Evolutionary conservation across 176 grass and related monocot species (phyloP).

Genomic region (Carex scoparia): DNA sequence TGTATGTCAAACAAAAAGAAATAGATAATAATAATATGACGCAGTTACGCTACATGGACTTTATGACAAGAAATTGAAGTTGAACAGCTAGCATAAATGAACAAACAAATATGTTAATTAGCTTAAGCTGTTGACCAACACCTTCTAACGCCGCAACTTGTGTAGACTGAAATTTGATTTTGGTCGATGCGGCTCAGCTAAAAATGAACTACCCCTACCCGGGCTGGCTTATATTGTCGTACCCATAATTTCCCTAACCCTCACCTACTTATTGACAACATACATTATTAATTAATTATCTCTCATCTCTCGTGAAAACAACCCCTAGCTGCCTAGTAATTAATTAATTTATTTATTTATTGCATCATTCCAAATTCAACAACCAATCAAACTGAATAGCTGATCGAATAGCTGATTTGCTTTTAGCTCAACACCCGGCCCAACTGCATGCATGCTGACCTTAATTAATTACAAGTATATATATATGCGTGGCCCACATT

Average conservation of each 20-base stretch:
- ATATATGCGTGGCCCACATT: background rate
- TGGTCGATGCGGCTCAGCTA: slow-evolving; percentile 24
- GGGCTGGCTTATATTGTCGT: background rate
- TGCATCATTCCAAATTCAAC: background rate
- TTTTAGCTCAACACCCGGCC: slow-evolving; percentile 12
- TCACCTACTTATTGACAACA: slow-evolving; percentile 26
- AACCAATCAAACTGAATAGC: background rate
- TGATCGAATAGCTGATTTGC: background rate
- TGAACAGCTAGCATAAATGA: background rate
- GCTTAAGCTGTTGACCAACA: slow-evolving; percentile 15
- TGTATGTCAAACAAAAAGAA: background rate
- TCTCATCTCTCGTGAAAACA: background rate
- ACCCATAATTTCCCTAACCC: slow-evolving; percentile 10
- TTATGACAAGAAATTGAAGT: background rate
- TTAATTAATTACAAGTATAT: background rate
- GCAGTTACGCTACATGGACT: background rate
- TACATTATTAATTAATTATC: background rate
- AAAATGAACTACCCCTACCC: background rate
- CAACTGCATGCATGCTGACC: background rate
- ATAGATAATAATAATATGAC: background rate
- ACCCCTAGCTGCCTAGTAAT: background rate
- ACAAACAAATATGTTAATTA: background rate
- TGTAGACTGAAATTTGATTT: background rate
- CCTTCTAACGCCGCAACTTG: slow-evolving; percentile 10
- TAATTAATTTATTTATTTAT: background rate